Conservation (phyloP, 208 protist genomes). For the Baffinella frigidus region DNA sequence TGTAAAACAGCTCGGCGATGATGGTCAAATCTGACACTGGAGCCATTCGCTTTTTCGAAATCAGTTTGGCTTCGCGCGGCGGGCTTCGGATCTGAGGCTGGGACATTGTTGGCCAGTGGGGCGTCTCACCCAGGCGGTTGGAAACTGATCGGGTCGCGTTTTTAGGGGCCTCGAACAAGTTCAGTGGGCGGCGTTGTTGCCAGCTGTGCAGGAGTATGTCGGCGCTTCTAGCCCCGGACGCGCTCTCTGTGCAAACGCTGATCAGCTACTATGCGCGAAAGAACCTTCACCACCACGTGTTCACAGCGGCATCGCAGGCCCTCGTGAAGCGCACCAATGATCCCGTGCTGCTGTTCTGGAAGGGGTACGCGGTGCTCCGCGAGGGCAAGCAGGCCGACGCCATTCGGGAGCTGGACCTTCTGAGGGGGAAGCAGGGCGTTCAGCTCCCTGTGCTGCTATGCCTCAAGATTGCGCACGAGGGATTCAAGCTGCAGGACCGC, state of each 20-base stretch:
- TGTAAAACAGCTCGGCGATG: too few species aligned
- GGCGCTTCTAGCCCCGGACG: constrained; percentile 10
- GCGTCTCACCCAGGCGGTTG: too few species aligned
- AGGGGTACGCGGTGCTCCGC: neutral
- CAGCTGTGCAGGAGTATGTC: neutral
- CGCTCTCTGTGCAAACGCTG: neutral
- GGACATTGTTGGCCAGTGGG: too few species aligned
- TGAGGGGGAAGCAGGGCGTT: neutral
- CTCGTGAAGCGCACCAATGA: constrained; percentile 42
- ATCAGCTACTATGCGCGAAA: constrained; percentile 40
- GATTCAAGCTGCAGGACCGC: neutral
- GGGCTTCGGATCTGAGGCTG: too few species aligned
- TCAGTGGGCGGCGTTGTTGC: too few species aligned
- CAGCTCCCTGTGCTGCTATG: constrained; percentile 34
- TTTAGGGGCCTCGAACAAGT: too few species aligned
- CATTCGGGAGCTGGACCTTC: neutral
- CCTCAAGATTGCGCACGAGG: constrained; percentile 22
- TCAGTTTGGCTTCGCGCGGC: too few species aligned
- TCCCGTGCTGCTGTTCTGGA: constrained; percentile 31
- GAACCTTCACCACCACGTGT: neutral
- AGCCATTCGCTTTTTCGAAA: too few species aligned
- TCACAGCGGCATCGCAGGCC: neutral
- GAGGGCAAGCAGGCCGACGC: neutral
- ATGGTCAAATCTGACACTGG: too few species aligned
- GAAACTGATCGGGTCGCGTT: too few species aligned